Evolutionary conservation across 2,329 filamentous ascomycete species (phyloP), one percentile per base, ranked within the genome.

Genomic region (Exophiala bonariae): DNA sequence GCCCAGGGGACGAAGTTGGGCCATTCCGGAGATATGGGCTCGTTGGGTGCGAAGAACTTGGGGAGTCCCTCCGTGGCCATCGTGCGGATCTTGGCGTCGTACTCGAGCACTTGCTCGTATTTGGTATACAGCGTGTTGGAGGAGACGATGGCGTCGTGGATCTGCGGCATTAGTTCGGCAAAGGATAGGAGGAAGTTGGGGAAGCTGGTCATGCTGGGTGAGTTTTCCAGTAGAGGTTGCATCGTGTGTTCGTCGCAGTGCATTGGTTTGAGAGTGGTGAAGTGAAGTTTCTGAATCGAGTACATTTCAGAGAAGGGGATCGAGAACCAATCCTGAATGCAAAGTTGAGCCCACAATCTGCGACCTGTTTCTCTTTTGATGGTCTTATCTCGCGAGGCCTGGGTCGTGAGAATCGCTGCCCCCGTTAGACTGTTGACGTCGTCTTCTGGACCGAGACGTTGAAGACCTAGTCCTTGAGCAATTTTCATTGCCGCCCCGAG

Each of bases 391-490:
- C 51, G 49, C 36, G 47, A 49, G 13, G 47, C 42, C 8, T 40
- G 40, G 3, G 37, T 45, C 30, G 35, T 36, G 8, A 34, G 5
- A 31, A 42, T 41, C 13, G 35, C 44, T 18, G 34, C 30, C 9
- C 40, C 45, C 13, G 31, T 36, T 7, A 31, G 26, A 8, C 46
- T 50, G 13, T 50, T 54, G 5, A 60, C 44, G 2, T 62, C 42
- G 26, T 60, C 45, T 3, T 61, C 58, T 5, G 61, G 44, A 0
- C 55, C 59, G 3, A 75, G 60, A 17, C 68, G 61, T 44, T 78
- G 73, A 6, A 78, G 58, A 0, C 71, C 74, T 0, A 78, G 61
- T 0, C 71, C 69, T 55, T 75, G 72, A 3, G 72, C 73, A 34
- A 78, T 75, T 6, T 73, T 64, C 3, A 72, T 61, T 1, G 70